Percentiles rank a stretch among this genome's conserved stretches.
phyloP scores from a whole-genome alignment of 2,329 filamentous ascomycete species.

The Colletotrichum neosansevieriae region DNA sequence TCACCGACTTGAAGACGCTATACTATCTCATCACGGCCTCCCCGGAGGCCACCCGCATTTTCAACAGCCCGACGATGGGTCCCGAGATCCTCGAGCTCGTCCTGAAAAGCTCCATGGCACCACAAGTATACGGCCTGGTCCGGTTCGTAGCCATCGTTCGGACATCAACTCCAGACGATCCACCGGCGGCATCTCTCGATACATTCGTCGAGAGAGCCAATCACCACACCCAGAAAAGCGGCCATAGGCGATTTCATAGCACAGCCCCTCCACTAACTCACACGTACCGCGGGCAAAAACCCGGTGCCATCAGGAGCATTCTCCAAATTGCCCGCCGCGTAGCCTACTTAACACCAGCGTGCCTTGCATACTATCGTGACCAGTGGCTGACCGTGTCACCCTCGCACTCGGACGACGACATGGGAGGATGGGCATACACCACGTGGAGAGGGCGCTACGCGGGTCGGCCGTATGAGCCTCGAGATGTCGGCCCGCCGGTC shows the following conservation, averaged over 20 bases:
- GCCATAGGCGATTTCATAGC: not conserved
- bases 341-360: not conserved
- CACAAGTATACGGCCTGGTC: not conserved
- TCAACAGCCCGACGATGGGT: constrained; percentile 1
- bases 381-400: not conserved
- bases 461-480: constrained; percentile 2
- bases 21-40: constrained; percentile 10
- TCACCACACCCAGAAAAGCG: constrained; percentile 3
- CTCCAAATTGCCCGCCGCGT: constrained; percentile 5
- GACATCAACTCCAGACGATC: not conserved
- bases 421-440: constrained; percentile 7
- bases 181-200: constrained; percentile 5
- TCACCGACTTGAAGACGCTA: constrained; percentile 8
- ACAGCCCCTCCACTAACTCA: not conserved
- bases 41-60: not conserved
- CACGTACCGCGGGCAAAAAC: not conserved
- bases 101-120: constrained; percentile 3
- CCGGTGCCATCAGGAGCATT: not conserved
- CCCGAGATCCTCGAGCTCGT: constrained; percentile 9
- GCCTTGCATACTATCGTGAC: constrained; percentile 9
- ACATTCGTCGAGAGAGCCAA: constrained; percentile 4
- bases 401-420: not conserved
- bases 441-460: constrained; percentile 3
- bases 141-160: constrained; percentile 10
- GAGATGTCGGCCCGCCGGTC: constrained; percentile 12